These are phyloP conservation scores for Gnetum montanum DNA, from an alignment of 75 land plant species.

Conservation along the genomic window DNA sequence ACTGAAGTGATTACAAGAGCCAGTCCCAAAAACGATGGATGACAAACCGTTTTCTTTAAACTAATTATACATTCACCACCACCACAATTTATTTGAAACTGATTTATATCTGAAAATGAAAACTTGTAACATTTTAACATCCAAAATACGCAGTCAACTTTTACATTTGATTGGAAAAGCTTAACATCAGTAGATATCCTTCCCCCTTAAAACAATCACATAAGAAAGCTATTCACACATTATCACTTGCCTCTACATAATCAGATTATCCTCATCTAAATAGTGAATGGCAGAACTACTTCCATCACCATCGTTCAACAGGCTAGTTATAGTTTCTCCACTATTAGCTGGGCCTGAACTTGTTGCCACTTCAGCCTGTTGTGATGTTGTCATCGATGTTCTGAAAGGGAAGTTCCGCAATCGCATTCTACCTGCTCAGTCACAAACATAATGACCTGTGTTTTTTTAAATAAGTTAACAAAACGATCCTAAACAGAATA, in stretches of 20 bases:
- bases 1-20: too few relatives aligned
- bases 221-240: too few relatives aligned
- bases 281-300: neutral
- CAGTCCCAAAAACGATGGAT: too few relatives aligned
- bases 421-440: neutral
- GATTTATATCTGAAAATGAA: too few relatives aligned
- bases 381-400: neutral
- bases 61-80: too few relatives aligned
- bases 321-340: neutral
- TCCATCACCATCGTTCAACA: neutral
- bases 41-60: too few relatives aligned
- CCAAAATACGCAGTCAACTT: too few relatives aligned
- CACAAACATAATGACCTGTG: neutral
- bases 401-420: neutral
- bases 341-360: conserved; percentile 1
- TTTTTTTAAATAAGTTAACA: neutral
- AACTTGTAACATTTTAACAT: too few relatives aligned
- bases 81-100: too few relatives aligned
- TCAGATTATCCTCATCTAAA: neutral
- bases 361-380: conserved; percentile 2
- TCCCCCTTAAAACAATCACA: too few relatives aligned
- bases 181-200: too few relatives aligned
- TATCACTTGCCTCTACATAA: conserved; percentile 1
- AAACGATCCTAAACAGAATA: neutral
- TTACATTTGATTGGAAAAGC: too few relatives aligned